These are phyloP conservation scores for Colletotrichum sp. DNA, from an alignment of 2,329 filamentous ascomycete species.

Conservation along the genomic window DNA sequence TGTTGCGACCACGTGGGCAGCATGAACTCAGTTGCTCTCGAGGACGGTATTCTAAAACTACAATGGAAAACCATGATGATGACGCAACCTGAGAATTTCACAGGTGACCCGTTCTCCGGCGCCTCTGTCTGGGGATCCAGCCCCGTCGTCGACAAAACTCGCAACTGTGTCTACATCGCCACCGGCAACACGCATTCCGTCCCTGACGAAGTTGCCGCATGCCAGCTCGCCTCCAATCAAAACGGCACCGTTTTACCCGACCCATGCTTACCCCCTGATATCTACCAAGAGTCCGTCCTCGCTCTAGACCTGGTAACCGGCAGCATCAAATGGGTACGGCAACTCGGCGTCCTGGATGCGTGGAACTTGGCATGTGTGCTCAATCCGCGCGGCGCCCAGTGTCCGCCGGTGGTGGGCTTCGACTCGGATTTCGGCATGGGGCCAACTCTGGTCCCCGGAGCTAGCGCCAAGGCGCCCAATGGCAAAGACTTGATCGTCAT, in stretches of 20 bases:
- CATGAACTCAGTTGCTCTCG: not conserved
- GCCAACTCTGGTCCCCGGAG: not conserved
- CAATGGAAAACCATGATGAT: not conserved
- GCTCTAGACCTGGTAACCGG: not conserved
- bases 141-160: not conserved
- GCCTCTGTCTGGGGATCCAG: not conserved
- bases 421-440: not conserved
- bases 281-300: not conserved
- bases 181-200: not conserved
- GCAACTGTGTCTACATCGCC: not conserved
- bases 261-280: not conserved
- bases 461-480: not conserved
- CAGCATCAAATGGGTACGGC: not conserved
- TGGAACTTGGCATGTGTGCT: not conserved
- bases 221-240: not conserved
- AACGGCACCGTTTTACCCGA: not conserved
- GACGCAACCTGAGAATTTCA: not conserved
- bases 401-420: not conserved
- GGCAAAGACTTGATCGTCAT: not conserved
- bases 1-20: not conserved
- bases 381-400: not conserved
- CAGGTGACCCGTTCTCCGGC: not conserved
- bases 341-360: not conserved
- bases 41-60: not conserved
- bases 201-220: not conserved